phyloP scores from a whole-genome alignment of 768 basidiomycete species.

The Trametes villosa region DNA sequence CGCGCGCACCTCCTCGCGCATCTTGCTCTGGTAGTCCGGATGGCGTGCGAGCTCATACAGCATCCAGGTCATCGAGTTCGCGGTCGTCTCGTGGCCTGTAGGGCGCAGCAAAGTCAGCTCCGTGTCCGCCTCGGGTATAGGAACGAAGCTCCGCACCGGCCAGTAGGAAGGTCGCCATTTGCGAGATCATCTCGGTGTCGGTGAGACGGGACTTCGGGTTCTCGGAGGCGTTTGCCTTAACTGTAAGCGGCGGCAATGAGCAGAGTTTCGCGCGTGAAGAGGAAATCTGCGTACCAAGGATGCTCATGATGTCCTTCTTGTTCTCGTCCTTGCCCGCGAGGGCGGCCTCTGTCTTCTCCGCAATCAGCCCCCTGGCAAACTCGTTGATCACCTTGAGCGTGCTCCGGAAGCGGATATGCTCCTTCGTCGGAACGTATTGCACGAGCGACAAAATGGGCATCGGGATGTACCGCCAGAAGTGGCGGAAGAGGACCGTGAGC shows the following conservation, averaged over 20 bases:
- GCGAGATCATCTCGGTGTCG: conserved; percentile 38
- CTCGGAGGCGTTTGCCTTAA: conserved; percentile 37
- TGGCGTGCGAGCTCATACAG: conserved; percentile 24
- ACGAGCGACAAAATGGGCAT: conserved; percentile 29
- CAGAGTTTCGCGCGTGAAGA: too few relatives aligned
- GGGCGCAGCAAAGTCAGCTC: too few relatives aligned
- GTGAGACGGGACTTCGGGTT: conserved; percentile 34
- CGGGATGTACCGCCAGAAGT: conserved; percentile 36
- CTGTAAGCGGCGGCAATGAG: too few relatives aligned
- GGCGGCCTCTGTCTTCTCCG: conserved; percentile 27
- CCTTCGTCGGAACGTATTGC: conserved; percentile 35
- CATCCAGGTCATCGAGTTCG: conserved; percentile 35
- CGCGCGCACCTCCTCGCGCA: conserved; percentile 21
- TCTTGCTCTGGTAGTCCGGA: conserved; percentile 10
- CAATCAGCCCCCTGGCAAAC: conserved; percentile 30
- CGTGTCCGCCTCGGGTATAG: not conserved
- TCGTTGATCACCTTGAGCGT: conserved; percentile 31
- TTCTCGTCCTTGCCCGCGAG: conserved; percentile 27
- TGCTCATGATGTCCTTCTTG: conserved; percentile 41
- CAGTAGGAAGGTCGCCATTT: conserved; percentile 31
- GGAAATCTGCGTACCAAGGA: conserved; percentile 29
- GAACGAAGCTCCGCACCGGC: conserved; percentile 6
- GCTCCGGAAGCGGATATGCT: conserved; percentile 33
- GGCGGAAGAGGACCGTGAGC: conserved; percentile 32
- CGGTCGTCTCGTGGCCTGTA: conserved; percentile 40